Conservation (phyloP, 2,329 filamentous ascomycete species). For the Pestalotiopsis sp. region DNA sequence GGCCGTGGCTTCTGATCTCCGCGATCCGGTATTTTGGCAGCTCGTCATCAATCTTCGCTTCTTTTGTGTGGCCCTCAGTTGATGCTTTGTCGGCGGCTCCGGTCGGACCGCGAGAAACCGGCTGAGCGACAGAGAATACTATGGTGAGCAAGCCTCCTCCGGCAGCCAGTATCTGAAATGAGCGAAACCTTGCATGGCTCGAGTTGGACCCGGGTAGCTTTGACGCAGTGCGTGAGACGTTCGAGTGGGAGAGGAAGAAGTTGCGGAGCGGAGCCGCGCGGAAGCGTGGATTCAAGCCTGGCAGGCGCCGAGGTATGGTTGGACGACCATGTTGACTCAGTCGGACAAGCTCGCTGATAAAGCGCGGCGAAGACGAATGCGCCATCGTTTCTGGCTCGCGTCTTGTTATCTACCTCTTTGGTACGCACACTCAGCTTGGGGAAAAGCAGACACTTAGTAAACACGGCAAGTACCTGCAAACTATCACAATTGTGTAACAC, state of each 20-base stretch:
- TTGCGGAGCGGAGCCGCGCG: neutral
- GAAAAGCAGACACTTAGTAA: neutral
- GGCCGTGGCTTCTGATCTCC: slow-evolving; percentile 56
- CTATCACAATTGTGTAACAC: neutral
- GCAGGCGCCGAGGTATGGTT: neutral
- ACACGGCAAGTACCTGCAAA: neutral
- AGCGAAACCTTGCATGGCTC: slow-evolving; percentile 17
- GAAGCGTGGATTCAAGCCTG: neutral
- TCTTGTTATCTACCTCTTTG: neutral
- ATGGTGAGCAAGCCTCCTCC: slow-evolving; percentile 29
- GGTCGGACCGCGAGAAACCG: slow-evolving; percentile 21
- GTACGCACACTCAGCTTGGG: neutral
- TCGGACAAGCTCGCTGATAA: neutral
- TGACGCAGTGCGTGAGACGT: neutral
- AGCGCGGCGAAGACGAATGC: neutral
- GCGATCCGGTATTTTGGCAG: slow-evolving; percentile 52
- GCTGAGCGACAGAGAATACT: slow-evolving; percentile 27
- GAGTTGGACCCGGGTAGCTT: slow-evolving; percentile 8
- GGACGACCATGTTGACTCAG: neutral
- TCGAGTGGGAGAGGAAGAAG: neutral
- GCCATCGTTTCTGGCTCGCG: neutral
- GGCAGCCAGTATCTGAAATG: slow-evolving; percentile 27
- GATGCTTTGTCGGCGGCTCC: slow-evolving; percentile 9
- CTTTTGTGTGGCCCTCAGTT: slow-evolving; percentile 10
- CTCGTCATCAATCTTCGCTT: slow-evolving; percentile 32